These are phyloP conservation scores for Dionaea muscipula DNA, from an alignment of 179 eudicot species.

Conservation along the genomic window DNA sequence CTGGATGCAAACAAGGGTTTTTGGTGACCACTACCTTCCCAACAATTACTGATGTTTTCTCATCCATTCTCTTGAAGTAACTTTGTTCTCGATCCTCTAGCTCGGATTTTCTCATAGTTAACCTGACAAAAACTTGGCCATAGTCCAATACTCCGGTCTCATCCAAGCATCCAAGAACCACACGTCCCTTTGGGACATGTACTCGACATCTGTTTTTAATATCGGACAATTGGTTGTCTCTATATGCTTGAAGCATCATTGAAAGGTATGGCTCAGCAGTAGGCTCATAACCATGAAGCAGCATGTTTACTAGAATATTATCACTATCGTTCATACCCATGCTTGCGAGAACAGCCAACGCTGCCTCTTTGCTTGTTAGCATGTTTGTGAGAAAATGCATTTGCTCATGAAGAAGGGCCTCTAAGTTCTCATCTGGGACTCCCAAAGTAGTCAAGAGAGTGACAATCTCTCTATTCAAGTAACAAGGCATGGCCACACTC, in stretches of 20 bases:
- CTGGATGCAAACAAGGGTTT: slow-evolving; percentile 95
- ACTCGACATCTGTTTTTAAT: slow-evolving; percentile 57
- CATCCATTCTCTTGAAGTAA: slow-evolving; percentile 53
- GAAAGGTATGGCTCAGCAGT: slow-evolving; percentile 68
- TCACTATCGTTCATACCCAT: slow-evolving; percentile 38
- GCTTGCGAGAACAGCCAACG: slow-evolving; percentile 58
- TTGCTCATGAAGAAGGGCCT: slow-evolving; percentile 52
- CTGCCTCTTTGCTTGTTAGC: slow-evolving; percentile 47
- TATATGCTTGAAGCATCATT: slow-evolving; percentile 73
- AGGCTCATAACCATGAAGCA: slow-evolving; percentile 73
- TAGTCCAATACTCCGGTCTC: slow-evolving; percentile 67
- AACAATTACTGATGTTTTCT: slow-evolving; percentile 40
- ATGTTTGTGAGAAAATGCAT: slow-evolving; percentile 47
- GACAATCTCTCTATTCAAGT: slow-evolving; percentile 78
- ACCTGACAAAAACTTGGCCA: slow-evolving; percentile 73
- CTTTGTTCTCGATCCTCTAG: slow-evolving; percentile 28
- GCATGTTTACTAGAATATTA: slow-evolving; percentile 46
- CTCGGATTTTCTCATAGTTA: slow-evolving; percentile 57
- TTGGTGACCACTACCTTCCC: slow-evolving; percentile 87
- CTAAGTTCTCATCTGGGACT: slow-evolving; percentile 46
- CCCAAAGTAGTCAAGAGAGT: slow-evolving; percentile 74
- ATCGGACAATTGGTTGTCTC: slow-evolving; percentile 54
- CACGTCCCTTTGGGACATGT: slow-evolving; percentile 68
- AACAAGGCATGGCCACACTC: slow-evolving; percentile 70
- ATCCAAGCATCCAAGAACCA: slow-evolving; percentile 80